These are phyloP conservation scores for Agastache rugosa DNA, from an alignment of 257 asterid genomes.

Conservation along the genomic window DNA sequence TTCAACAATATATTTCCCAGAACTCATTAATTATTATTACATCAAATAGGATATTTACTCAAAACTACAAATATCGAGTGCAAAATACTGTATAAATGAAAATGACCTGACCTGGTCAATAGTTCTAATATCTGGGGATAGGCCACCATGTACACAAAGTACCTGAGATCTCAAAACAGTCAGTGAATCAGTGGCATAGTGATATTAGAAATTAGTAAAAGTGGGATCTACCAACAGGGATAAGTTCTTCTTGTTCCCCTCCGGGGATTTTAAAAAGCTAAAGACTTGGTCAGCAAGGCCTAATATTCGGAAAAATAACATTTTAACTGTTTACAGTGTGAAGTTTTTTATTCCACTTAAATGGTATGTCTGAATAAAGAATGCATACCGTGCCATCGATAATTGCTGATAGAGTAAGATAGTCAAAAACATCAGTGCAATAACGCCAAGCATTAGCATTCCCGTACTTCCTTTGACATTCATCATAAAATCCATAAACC, in stretches of 20 bases:
- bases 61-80: background rate
- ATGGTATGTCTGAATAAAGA: slow-evolving; percentile 11
- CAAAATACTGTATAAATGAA: background rate
- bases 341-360: background rate
- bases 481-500: slow-evolving; percentile 99
- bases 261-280: slow-evolving; percentile 9
- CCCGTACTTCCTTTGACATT: slow-evolving; percentile 97
- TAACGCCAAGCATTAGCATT: slow-evolving; percentile 99
- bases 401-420: slow-evolving; percentile 90
- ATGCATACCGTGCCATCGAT: slow-evolving; percentile 89
- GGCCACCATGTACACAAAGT: slow-evolving; percentile 97
- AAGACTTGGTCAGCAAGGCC: slow-evolving; percentile 1
- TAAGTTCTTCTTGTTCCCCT: background rate
- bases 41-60: background rate
- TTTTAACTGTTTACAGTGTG: slow-evolving; percentile 17
- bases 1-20: slow-evolving; percentile 17
- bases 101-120: slow-evolving; percentile 77
- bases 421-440: slow-evolving; percentile 99
- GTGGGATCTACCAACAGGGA: background rate
- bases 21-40: slow-evolving; percentile 2
- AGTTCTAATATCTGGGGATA: slow-evolving; percentile 97
- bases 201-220: slow-evolving; percentile 16
- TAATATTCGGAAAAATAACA: slow-evolving; percentile 15
- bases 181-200: slow-evolving; percentile 21
- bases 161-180: slow-evolving; percentile 59